Percentiles rank a stretch among this genome's conserved stretches.
Conservation (phyloP, 2,329 filamentous ascomycete species). For the Huntiella savannae region DNA sequence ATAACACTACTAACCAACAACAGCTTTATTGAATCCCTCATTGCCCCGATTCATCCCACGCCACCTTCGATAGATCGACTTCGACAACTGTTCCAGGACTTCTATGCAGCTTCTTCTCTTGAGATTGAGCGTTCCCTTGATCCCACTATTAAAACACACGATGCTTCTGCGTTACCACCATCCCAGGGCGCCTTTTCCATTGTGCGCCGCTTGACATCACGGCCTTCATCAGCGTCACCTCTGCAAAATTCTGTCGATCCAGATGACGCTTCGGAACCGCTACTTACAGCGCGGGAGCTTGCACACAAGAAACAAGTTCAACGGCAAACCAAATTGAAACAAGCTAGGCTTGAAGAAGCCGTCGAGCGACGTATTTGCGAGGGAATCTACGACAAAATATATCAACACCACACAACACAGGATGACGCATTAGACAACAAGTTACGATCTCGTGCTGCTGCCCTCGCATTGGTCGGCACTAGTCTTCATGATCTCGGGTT, state of each 20-base stretch:
- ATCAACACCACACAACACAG: conserved; percentile 75
- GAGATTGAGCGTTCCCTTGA: conserved; percentile 80
- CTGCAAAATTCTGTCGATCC: conserved; percentile 20
- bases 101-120: conserved; percentile 62
- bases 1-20: not conserved
- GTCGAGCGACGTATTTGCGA: conserved; percentile 77
- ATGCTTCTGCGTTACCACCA: conserved; percentile 25
- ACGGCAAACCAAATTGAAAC: conserved; percentile 60
- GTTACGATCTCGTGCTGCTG: conserved; percentile 80
- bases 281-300: conserved; percentile 79
- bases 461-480: conserved; percentile 78
- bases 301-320: conserved; percentile 60
- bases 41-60: conserved; percentile 65
- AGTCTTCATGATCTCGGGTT: conserved; percentile 69
- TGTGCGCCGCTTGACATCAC: conserved; percentile 37
- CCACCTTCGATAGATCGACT: conserved; percentile 71
- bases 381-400: conserved; percentile 71
- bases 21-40: conserved; percentile 80
- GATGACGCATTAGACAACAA: conserved; percentile 93
- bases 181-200: conserved; percentile 24
- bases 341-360: conserved; percentile 64
- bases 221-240: conserved; percentile 32
- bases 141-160: conserved; percentile 35
- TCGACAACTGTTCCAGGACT: conserved; percentile 81
- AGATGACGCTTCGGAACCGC: conserved; percentile 42